phyloP scores from a whole-genome alignment of 2,329 filamentous ascomycete species.

The Apiospora phragmitis region DNA sequence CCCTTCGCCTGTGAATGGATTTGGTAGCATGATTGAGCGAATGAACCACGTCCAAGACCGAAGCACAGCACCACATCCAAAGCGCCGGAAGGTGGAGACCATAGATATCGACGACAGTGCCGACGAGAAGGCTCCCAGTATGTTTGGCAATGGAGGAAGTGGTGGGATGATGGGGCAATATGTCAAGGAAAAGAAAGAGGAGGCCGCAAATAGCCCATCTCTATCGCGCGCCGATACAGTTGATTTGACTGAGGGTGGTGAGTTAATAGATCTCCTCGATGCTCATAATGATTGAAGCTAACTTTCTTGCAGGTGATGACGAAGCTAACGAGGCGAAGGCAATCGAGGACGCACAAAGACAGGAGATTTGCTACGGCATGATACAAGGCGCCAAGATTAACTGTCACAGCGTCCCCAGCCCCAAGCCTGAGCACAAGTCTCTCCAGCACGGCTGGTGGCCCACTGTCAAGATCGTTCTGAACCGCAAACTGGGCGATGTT shows the following conservation, averaged over 20 bases:
- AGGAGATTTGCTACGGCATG: conserved; percentile 81
- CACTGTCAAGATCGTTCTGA: conserved; percentile 70
- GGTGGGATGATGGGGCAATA: conserved; percentile 65
- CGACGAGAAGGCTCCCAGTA: conserved; percentile 32
- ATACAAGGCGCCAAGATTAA: conserved; percentile 67
- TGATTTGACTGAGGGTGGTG: conserved; percentile 57
- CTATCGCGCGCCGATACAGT: conserved; percentile 44
- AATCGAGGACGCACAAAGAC: conserved; percentile 59
- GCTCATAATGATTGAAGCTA: conserved; percentile 39
- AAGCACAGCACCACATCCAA: conserved; percentile 55
- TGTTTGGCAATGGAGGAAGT: conserved; percentile 45
- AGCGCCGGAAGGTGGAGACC: conserved; percentile 63
- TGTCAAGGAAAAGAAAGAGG: conserved; percentile 59
- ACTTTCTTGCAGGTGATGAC: conserved; percentile 32
- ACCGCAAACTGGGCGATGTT: conserved; percentile 55
- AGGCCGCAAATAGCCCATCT: conserved; percentile 35
- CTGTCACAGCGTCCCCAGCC: conserved; percentile 67
- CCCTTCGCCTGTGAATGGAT: conserved; percentile 37
- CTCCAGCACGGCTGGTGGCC: conserved; percentile 69
- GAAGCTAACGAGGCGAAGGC: conserved; percentile 59
- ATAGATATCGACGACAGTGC: conserved; percentile 32
- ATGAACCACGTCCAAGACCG: conserved; percentile 76
- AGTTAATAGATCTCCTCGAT: conserved; percentile 26
- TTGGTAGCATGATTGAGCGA: conserved; percentile 68
- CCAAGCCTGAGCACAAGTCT: conserved; percentile 62